Base-by-base conservation (phyloP, 768 basidiomycete genomes). In the Tephrocybe sp. region DNA sequence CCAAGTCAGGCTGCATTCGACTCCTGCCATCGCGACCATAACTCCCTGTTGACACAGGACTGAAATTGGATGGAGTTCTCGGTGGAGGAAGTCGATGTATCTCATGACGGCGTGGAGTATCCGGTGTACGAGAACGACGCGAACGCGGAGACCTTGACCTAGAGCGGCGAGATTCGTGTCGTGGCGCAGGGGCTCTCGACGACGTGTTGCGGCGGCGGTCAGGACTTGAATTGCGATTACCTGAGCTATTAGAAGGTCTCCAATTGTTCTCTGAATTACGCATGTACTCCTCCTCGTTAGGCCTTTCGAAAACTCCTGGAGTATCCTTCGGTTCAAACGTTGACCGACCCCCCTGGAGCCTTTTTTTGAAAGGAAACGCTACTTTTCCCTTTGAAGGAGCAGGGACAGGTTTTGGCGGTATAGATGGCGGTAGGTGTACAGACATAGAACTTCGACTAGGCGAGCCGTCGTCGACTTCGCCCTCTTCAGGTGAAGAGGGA, bases 321-420 rank as follows among this genome's bases (percentile, higher is more conserved):
- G 61, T 67, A 50, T 53, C 56, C 46, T 32, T 57, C 50, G 56
- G 45, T 38, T 58, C 53, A 24, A 55, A 40, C 41, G 47, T 64
- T 11, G 55, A 22, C 6, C 53, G 32, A 31, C 70, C 75, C 36
- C 18, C 50, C 55, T 73, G n/a, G n/a, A n/a, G n/a, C n/a, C n/a
- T 79, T 62, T 71, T 77, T 68, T 90, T 91, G 72, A 91, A 90
- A 1, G 89, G 89, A 66, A 88, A 90, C 8, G 85, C 80, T 19
- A 88, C 77, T 60, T 79, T 82, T 16, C 70, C 39, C 62, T 80
- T 67, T 57, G 54, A 16, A 53, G 60, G 18, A 57, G 57, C 9
- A 34, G 24, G 30, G 25, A 44, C 59, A 40, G 73, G 66, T 56
- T 75, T 72, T 0, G 67, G 55, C n/a, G 72, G 71, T 40, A 67